A percentile compares a stretch with the other conserved stretches of the same genome.
Conservation (phyloP, 345 rosid genomes). For the Eucalyptus tenuipes region DNA sequence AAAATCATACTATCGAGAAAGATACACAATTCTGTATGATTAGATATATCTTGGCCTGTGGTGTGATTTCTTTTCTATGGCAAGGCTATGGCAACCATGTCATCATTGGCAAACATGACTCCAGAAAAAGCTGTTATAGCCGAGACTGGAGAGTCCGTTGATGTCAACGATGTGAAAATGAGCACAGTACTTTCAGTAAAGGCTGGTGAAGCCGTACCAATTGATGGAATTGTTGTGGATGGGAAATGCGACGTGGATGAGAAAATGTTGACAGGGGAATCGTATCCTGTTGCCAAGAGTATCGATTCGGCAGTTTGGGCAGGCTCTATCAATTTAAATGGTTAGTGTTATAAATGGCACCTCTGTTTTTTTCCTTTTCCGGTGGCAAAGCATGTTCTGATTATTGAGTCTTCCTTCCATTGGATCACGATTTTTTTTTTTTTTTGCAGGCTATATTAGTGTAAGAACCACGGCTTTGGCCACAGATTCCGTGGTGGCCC, state of each 20-base stretch:
- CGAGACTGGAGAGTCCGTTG: slow-evolving; percentile 66
- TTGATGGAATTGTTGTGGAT: slow-evolving; percentile 75
- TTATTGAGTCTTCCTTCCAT: not conserved
- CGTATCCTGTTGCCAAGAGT: slow-evolving; percentile 62
- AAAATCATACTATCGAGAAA: not conserved
- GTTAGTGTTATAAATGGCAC: not conserved
- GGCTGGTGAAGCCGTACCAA: slow-evolving; percentile 72
- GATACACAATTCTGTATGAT: not conserved
- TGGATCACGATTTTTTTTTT: not conserved
- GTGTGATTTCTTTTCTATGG: not conserved
- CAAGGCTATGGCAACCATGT: slow-evolving; percentile 78
- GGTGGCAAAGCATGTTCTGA: not conserved
- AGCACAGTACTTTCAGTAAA: slow-evolving; percentile 60
- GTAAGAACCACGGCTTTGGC: slow-evolving; percentile 68
- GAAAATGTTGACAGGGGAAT: slow-evolving; percentile 68
- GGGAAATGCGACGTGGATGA: slow-evolving; percentile 84
- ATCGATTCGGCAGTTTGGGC: slow-evolving; percentile 68
- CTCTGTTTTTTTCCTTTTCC: not conserved
- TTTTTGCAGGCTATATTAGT: slow-evolving; percentile 20
- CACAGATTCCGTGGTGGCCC: slow-evolving; percentile 70
- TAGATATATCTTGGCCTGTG: not conserved
- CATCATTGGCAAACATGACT: slow-evolving; percentile 54
- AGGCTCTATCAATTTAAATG: slow-evolving; percentile 80
- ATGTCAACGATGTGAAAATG: slow-evolving; percentile 42
- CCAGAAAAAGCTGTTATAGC: slow-evolving; percentile 74